Conservation (phyloP, 176 grass and related monocot genomes). For the Hordeum vulgare region MorexV3_pseudomolecules_assembly NC_058519.1:535454445-535454944, state of each 20-base stretch:
- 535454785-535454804: constrained; percentile 73
- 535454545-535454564: neutral
- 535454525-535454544: neutral
- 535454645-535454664: neutral
- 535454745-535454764: constrained; percentile 73
- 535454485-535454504: neutral
- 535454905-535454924: neutral
- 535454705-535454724: neutral
- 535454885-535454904: constrained; percentile 7
- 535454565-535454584: neutral
- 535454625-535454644: neutral
- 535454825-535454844: neutral
- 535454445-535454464: neutral
- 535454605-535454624: neutral
- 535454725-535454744: constrained; percentile 16
- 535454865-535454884: neutral
- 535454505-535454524: neutral
- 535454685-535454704: constrained; percentile 7
- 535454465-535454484: neutral
- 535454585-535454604: neutral
- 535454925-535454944: neutral
- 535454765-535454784: constrained; percentile 76
- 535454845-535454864: neutral
- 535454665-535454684: neutral
- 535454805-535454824: neutral